Evolutionary conservation across 176 grass and related monocot species (phyloP).

Genomic region (Oropetium thomaeum): DNA sequence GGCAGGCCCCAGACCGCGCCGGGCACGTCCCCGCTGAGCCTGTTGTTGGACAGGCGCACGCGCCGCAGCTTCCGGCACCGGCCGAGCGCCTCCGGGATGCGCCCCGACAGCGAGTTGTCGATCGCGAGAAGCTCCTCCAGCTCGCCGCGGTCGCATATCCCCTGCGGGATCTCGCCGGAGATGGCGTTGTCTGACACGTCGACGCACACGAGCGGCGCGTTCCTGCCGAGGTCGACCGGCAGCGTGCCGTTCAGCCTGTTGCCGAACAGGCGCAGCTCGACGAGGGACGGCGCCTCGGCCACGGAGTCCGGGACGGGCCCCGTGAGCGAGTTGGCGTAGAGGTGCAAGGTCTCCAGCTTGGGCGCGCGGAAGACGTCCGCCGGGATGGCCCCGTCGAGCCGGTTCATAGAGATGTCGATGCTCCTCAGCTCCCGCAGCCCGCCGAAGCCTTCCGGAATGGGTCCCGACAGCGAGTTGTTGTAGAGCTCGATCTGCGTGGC

Average conservation of each 20-base stretch:
- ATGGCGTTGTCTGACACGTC: conserved; percentile 68
- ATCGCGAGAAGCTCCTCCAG: conserved; percentile 75
- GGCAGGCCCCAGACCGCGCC: conserved; percentile 79
- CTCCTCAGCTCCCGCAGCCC: conserved; percentile 32
- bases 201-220: conserved; percentile 50
- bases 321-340: conserved; percentile 55
- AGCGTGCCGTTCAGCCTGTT: conserved; percentile 70
- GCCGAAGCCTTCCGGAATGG: conserved; percentile 52
- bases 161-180: conserved; percentile 66
- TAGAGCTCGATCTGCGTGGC: conserved; percentile 73
- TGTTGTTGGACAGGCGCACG: conserved; percentile 61
- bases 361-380: conserved; percentile 74
- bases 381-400: conserved; percentile 58
- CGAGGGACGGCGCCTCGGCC: conserved; percentile 37
- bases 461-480: conserved; percentile 71
- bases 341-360: conserved; percentile 58
- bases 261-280: conserved; percentile 63
- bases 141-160: conserved; percentile 81
- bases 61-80: conserved; percentile 65
- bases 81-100: conserved; percentile 59
- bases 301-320: conserved; percentile 47
- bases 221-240: conserved; percentile 54
- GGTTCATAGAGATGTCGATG: conserved; percentile 67
- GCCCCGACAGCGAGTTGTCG: conserved; percentile 50
- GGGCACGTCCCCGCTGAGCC: conserved; percentile 61